Base-by-base conservation (phyloP, 306 rosid species). In the Medicago lupulina region DNA sequence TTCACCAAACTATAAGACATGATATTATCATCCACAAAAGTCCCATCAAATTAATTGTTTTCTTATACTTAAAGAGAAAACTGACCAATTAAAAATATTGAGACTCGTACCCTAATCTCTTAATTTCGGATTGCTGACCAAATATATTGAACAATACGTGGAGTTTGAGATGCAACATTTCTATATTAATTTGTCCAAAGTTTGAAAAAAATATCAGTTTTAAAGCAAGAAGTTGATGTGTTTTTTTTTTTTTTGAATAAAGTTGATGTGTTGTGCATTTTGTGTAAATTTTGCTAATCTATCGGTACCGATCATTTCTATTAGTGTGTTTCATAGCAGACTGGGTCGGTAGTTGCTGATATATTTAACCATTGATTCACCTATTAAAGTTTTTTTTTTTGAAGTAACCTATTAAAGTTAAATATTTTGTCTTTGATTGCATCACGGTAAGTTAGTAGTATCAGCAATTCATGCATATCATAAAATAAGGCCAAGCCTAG, bases 281-380 rank as follows among this genome's bases (percentile, higher is more conserved):
- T 34, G 38, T 34, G 38, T 34, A 34, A 34, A 34, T 34, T 34
- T 34, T 34, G 38, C 38, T 4, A 5, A 34, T 34, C 38, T 34
- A 7, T 34, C 5, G 6, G 7, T 6, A 34, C 38, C 38, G 38
- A 34, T 34, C 38, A 34, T 34, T 34, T 7, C 38, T 34, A 34
- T 34, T 34, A 34, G 0, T 34, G 36, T 31, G 90, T 79, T 87
- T 91, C 10, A 40, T 41, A 10, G 14, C 47, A 43, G 12, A 43
- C 18, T n/a, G 55, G 18, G 18, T 50, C 4, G 39, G 14, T 36
- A 17, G 54, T 28, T 47, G 51, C 43, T 62, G 71, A 62, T 41
- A 18, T 15, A 38, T 44, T 36, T 63, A 63, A 34, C 50, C 9
- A 8, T 47, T 28, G 40, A 25, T 68, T 68, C 8, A 23, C 18